Percentiles rank a stretch among this genome's conserved stretches.
Conservation (phyloP, 164 flowering plant genomes). For the Stephania yunnanensis region DNA sequence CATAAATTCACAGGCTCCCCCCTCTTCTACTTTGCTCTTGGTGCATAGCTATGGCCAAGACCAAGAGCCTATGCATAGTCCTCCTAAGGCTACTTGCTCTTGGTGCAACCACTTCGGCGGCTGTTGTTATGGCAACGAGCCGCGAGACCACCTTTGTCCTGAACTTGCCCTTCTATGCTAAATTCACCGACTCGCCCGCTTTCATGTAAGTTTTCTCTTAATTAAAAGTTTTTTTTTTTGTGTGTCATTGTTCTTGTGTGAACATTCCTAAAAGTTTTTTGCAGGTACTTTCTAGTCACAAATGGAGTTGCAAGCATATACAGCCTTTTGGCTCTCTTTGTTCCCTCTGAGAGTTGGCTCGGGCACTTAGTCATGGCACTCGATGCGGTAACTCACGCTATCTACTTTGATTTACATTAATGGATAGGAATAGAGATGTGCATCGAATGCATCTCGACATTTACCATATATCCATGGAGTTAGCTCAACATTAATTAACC, state of each 20-base stretch:
- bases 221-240: neutral
- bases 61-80: neutral
- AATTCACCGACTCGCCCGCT: neutral
- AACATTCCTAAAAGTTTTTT: neutral
- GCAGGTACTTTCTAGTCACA: neutral
- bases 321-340: neutral
- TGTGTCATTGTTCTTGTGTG: neutral
- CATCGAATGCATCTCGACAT: no score
- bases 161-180: neutral
- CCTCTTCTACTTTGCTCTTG: neutral
- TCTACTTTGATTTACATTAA: no score
- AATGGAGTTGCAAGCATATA: neutral
- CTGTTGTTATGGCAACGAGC: neutral
- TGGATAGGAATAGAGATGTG: no score
- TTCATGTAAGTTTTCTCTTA: neutral
- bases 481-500: no score
- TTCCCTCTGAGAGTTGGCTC: neutral
- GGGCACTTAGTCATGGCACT: slow-evolving; percentile 2
- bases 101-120: neutral
- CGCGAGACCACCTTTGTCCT: neutral
- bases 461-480: no score
- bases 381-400: neutral
- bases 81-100: slow-evolving; percentile 3
- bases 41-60: neutral
- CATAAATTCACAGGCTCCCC: neutral